Percentiles rank a stretch among this genome's conserved stretches.
phyloP scores from a whole-genome alignment of 2,329 filamentous ascomycete genomes.

The Fusarium vanettenii region DNA sequence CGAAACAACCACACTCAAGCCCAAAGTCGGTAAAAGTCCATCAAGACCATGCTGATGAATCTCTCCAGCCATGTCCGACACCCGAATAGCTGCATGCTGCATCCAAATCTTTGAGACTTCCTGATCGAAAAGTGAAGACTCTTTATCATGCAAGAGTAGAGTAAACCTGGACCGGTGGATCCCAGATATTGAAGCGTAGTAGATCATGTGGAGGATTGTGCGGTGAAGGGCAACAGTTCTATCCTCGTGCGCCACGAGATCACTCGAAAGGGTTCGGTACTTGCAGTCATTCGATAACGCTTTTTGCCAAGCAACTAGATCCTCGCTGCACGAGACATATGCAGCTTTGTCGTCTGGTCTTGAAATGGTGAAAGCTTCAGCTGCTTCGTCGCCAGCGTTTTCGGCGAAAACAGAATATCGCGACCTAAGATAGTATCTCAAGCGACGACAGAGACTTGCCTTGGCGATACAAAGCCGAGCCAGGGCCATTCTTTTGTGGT shows the following conservation, averaged over 20 bases:
- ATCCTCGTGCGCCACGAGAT: not conserved
- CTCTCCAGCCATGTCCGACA: constrained; percentile 83
- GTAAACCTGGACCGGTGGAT: constrained; percentile 90
- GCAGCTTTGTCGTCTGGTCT: not conserved
- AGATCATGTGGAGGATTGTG: constrained; percentile 90
- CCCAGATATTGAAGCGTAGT: constrained; percentile 88
- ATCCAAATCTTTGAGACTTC: constrained; percentile 85
- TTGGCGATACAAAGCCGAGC: constrained; percentile 91
- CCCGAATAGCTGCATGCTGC: constrained; percentile 83
- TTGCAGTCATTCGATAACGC: constrained; percentile 76
- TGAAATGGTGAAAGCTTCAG: constrained; percentile 47
- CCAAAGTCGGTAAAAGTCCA: constrained; percentile 83
- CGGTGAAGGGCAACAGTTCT: constrained; percentile 74
- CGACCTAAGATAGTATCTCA: constrained; percentile 85
- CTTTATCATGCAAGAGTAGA: constrained; percentile 63
- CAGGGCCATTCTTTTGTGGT: constrained; percentile 60
- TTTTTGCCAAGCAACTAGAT: constrained; percentile 77
- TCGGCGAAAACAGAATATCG: constrained; percentile 87
- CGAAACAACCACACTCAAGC: constrained; percentile 87
- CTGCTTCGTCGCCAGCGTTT: constrained; percentile 79
- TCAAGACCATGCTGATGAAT: constrained; percentile 78
- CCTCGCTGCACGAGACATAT: constrained; percentile 69
- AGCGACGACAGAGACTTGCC: constrained; percentile 85
- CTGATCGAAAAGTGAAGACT: constrained; percentile 73
- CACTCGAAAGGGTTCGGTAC: constrained; percentile 65